phyloP scores from a whole-genome alignment of 805 yeast genomes.

The Schwanniomyces yamadae region DNA sequence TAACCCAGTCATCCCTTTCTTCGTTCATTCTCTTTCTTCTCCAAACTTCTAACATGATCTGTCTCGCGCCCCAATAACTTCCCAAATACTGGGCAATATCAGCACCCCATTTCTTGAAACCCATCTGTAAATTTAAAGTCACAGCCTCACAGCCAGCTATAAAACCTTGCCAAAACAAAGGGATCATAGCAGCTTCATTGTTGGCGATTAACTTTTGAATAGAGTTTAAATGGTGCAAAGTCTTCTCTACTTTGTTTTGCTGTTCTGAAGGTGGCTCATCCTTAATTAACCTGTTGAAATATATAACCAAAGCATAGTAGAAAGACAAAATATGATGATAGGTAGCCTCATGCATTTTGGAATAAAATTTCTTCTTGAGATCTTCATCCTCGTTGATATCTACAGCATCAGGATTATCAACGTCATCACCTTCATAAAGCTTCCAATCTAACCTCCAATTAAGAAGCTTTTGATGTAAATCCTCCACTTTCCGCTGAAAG shows the following conservation, averaged over 20 bases:
- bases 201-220: constrained; percentile 57
- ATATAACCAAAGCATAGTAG: constrained; percentile 67
- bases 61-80: constrained; percentile 83
- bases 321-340: constrained; percentile 81
- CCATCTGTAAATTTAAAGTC: constrained; percentile 54
- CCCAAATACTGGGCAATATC: constrained; percentile 57
- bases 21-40: constrained; percentile 62
- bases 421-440: constrained; percentile 30
- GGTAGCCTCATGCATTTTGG: constrained; percentile 66
- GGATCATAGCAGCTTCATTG: constrained; percentile 61
- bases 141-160: constrained; percentile 82
- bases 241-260: constrained; percentile 61
- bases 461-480: constrained; percentile 47
- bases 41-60: constrained; percentile 86
- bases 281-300: constrained; percentile 64
- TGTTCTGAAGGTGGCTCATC: constrained; percentile 53
- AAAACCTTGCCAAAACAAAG: constrained; percentile 87
- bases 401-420: constrained; percentile 9
- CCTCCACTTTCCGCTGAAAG: constrained; percentile 17
- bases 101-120: constrained; percentile 75
- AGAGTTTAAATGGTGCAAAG: constrained; percentile 61
- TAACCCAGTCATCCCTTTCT: constrained; percentile 68
- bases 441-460: constrained; percentile 80
- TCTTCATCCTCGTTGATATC: constrained; percentile 11
- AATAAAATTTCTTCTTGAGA: constrained; percentile 32